phyloP scores from a whole-genome alignment of 1,139 yeast genomes.

The Hanseniaspora sp. region DNA sequence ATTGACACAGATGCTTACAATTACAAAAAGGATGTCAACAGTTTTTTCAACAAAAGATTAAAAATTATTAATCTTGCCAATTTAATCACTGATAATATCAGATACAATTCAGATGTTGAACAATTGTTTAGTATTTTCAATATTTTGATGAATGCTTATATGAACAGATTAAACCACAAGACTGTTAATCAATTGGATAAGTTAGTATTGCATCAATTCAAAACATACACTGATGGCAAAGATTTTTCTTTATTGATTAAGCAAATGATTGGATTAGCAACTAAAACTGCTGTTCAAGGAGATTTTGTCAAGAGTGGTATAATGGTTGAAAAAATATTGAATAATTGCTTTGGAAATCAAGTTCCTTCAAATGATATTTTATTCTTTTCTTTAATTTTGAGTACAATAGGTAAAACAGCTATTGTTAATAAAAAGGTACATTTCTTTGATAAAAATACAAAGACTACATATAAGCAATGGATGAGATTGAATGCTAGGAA shows the following conservation, averaged over 20 bases:
- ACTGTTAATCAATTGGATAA: background rate
- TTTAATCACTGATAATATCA: background rate
- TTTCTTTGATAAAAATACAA: constrained; percentile 1
- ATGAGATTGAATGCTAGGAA: constrained; percentile 5
- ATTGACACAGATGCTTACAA: background rate
- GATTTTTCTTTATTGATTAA: background rate
- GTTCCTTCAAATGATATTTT: background rate
- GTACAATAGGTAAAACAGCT: constrained; percentile 7
- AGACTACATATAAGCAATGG: constrained; percentile 9
- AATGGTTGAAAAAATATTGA: background rate
- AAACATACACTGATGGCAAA: background rate
- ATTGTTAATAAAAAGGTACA: background rate
- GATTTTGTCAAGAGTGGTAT: background rate
- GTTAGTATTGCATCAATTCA: background rate
- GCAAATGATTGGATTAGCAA: background rate
- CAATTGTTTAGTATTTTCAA: background rate
- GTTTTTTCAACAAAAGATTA: background rate
- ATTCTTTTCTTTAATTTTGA: constrained; percentile 1
- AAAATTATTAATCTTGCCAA: background rate
- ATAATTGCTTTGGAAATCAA: background rate
- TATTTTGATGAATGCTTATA: constrained; percentile 4
- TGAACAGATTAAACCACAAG: background rate
- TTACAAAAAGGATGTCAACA: background rate
- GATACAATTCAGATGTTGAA: background rate
- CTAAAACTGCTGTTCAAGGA: background rate